phyloP scores from a whole-genome alignment of 2,329 filamentous ascomycete genomes.

The Calycina herbarum region DNA sequence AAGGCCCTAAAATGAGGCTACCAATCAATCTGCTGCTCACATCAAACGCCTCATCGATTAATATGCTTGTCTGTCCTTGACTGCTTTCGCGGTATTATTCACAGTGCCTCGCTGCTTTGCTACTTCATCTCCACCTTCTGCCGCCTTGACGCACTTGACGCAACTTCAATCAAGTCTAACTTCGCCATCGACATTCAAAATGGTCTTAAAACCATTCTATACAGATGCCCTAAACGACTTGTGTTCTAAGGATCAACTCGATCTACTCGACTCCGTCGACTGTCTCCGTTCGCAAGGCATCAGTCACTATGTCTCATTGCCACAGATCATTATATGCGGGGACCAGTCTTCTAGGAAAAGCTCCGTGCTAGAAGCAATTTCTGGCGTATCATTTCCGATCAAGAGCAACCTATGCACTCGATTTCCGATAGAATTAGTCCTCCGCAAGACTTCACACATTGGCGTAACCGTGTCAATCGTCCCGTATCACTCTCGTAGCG shows the following conservation, averaged over 20 bases:
- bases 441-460: slow-evolving; percentile 2
- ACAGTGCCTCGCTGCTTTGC: no score
- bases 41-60: no score
- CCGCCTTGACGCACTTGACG: slow-evolving; percentile 14
- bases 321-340: slow-evolving; percentile 30
- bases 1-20: background rate
- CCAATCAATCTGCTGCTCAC: no score
- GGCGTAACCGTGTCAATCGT: slow-evolving; percentile 19
- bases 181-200: slow-evolving; percentile 8
- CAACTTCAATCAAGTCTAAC: slow-evolving; percentile 12
- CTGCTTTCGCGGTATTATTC: no score
- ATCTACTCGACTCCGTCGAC: slow-evolving; percentile 29
- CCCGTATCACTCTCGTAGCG: slow-evolving; percentile 16
- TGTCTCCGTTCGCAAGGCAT: slow-evolving; percentile 27
- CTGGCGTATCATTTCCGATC: slow-evolving; percentile 41
- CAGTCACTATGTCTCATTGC: slow-evolving; percentile 27
- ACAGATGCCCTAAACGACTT: slow-evolving; percentile 11
- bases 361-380: slow-evolving; percentile 38
- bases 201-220: slow-evolving; percentile 10
- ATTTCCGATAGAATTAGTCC: slow-evolving; percentile 44
- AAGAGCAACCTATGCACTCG: slow-evolving; percentile 43
- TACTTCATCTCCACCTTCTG: background rate
- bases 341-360: slow-evolving; percentile 39
- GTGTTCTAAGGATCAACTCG: slow-evolving; percentile 24
- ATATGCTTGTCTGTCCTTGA: no score